Evolutionary conservation across 257 asterid species (phyloP).

Genomic region (Mitragyna speciosa): DNA sequence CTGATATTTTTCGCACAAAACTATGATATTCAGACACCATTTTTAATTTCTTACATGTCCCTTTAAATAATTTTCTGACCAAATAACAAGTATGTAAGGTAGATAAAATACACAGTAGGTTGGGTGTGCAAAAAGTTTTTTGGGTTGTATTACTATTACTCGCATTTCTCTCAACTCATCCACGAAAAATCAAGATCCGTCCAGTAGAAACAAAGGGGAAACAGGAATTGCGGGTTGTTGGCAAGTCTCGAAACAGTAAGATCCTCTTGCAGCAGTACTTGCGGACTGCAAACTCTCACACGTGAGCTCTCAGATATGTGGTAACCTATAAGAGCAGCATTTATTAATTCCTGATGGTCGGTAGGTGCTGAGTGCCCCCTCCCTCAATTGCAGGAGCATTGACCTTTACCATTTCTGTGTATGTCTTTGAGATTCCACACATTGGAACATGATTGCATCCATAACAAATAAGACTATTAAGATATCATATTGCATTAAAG

Average conservation of each 20-base stretch:
- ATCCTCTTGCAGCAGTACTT: not conserved
- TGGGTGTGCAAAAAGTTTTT: too few relatives aligned
- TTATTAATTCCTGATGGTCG: not conserved
- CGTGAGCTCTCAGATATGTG: not conserved
- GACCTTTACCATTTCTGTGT: not conserved
- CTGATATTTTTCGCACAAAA: not conserved
- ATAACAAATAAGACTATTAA: not conserved
- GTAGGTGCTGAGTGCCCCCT: not conserved
- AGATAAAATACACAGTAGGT: too few relatives aligned
- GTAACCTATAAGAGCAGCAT: not conserved
- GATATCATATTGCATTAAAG: not conserved
- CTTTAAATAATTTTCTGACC: too few relatives aligned
- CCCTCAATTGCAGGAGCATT: not conserved
- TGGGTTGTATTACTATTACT: too few relatives aligned
- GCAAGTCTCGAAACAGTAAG: not conserved
- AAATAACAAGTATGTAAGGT: too few relatives aligned
- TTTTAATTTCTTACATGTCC: too few relatives aligned
- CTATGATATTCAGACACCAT: too few relatives aligned
- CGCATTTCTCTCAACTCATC: not conserved
- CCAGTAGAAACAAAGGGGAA: not conserved
- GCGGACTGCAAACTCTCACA: conserved; percentile 7
- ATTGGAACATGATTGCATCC: not conserved
- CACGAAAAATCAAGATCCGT: not conserved
- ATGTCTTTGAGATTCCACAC: not conserved
- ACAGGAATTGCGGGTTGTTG: not conserved